These are phyloP conservation scores for Mucor ambiguus DNA, from an alignment of 371 early-diverging fungal species.

Conservation along the genomic window DNA sequence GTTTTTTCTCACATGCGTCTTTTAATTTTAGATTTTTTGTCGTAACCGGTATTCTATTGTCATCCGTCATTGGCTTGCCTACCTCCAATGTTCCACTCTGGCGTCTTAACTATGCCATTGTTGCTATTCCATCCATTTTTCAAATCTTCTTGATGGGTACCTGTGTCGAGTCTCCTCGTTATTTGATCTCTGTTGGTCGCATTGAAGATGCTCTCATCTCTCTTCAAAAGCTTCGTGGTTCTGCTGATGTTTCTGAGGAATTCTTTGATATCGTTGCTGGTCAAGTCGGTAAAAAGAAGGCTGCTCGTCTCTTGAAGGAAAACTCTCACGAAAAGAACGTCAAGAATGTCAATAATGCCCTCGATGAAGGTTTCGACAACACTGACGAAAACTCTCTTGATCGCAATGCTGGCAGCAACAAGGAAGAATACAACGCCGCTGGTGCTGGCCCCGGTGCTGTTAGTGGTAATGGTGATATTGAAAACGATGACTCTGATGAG, in stretches of 20 bases:
- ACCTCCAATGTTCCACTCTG: slow-evolving; percentile 67
- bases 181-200: slow-evolving; percentile 61
- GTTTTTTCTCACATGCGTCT: background rate
- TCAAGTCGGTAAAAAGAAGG: slow-evolving; percentile 18
- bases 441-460: background rate
- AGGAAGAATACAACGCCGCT: background rate
- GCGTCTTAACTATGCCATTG: slow-evolving; percentile 67
- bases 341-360: background rate
- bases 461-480: slow-evolving; percentile 7
- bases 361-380: slow-evolving; percentile 29
- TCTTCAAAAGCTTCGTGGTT: slow-evolving; percentile 58
- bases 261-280: slow-evolving; percentile 18
- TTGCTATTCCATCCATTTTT: slow-evolving; percentile 68
- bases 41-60: slow-evolving; percentile 73
- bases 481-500: slow-evolving; percentile 15
- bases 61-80: slow-evolving; percentile 65
- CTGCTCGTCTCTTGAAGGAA: slow-evolving; percentile 19
- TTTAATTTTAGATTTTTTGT: slow-evolving; percentile 45
- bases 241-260: slow-evolving; percentile 23
- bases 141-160: slow-evolving; percentile 69
- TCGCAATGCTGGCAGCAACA: background rate
- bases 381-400: slow-evolving; percentile 1
- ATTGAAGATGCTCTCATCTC: slow-evolving; percentile 58
- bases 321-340: slow-evolving; percentile 21
- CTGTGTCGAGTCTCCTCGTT: slow-evolving; percentile 82